Percentiles rank a stretch among this genome's conserved stretches.
Conservation (phyloP, 306 rosid genomes). For the Cucumis melo region DNA sequence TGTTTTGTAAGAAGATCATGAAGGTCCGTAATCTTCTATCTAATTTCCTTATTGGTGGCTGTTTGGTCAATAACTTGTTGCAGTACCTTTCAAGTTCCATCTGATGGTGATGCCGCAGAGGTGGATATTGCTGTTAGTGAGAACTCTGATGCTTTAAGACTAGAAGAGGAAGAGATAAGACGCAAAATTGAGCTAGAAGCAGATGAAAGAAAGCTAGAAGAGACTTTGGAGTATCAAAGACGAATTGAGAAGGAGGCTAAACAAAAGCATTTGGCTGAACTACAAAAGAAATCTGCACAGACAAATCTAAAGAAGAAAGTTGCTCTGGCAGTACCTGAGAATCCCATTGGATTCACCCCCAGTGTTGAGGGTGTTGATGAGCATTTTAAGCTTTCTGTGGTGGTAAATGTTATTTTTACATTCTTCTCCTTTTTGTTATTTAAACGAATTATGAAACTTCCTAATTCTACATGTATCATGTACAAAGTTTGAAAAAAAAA, state of each 20-base stretch:
- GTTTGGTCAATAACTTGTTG: conserved; percentile 20
- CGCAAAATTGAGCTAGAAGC: conserved; percentile 70
- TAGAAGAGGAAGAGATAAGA: conserved; percentile 62
- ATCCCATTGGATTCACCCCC: conserved; percentile 16
- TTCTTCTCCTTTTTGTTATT: neutral
- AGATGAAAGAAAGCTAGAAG: conserved; percentile 90
- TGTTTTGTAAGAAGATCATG: neutral
- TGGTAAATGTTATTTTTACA: conserved; percentile 25
- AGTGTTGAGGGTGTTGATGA: conserved; percentile 24
- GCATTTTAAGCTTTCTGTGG: conserved; percentile 23
- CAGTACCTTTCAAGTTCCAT: conserved; percentile 44
- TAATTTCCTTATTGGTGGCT: conserved; percentile 4
- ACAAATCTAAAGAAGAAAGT: conserved; percentile 23
- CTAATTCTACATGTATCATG: neutral
- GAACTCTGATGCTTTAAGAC: conserved; percentile 43
- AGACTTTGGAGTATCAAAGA: conserved; percentile 80
- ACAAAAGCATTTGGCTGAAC: conserved; percentile 85
- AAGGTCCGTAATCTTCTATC: neutral
- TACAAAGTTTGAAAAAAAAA: neutral
- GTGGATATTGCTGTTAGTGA: conserved; percentile 31
- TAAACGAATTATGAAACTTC: neutral
- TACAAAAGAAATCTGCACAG: conserved; percentile 52
- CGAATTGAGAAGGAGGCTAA: conserved; percentile 88
- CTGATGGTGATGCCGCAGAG: conserved; percentile 41
- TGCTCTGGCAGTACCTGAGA: conserved; percentile 24